Percentiles rank a stretch among this genome's conserved stretches.
Conservation (phyloP, 108 stramenopile species). For the Stephanodiscus minutulus region DNA sequence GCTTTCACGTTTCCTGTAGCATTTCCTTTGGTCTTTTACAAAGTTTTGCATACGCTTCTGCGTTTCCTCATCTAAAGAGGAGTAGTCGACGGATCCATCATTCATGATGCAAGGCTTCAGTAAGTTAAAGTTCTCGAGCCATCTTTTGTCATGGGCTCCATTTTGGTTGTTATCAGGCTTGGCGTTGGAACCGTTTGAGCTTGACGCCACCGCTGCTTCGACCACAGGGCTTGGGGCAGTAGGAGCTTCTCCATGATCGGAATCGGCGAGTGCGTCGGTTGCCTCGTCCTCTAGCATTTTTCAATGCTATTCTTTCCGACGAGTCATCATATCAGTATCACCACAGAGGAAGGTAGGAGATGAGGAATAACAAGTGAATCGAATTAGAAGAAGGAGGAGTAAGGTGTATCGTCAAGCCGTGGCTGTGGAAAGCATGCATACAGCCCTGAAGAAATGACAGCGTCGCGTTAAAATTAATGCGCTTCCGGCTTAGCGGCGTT, state of each 20-base stretch:
- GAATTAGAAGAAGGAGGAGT: background rate
- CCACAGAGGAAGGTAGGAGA: background rate
- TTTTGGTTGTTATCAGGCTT: background rate
- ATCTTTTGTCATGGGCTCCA: conserved; percentile 16
- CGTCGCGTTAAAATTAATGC: background rate
- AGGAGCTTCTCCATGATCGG: background rate
- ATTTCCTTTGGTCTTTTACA: conserved; percentile 24
- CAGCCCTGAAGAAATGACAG: background rate
- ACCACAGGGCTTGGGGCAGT: background rate
- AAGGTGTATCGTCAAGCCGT: background rate
- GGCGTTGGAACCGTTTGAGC: background rate
- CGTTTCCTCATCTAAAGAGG: conserved; percentile 13
- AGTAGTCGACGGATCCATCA: conserved; percentile 25
- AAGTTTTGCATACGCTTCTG: conserved; percentile 26
- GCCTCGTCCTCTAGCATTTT: background rate
- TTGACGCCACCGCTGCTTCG: background rate
- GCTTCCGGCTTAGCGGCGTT: background rate
- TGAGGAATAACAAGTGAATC: background rate
- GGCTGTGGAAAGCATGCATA: background rate
- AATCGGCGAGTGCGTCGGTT: background rate
- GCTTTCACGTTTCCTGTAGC: conserved; percentile 21
- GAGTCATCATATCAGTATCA: background rate
- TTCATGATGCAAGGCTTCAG: conserved; percentile 18
- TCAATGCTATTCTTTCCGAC: background rate
- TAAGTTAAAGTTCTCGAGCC: conserved; percentile 16